Conservation (phyloP, 2,329 filamentous ascomycete genomes). For the Diaporthe sp. region DNA sequence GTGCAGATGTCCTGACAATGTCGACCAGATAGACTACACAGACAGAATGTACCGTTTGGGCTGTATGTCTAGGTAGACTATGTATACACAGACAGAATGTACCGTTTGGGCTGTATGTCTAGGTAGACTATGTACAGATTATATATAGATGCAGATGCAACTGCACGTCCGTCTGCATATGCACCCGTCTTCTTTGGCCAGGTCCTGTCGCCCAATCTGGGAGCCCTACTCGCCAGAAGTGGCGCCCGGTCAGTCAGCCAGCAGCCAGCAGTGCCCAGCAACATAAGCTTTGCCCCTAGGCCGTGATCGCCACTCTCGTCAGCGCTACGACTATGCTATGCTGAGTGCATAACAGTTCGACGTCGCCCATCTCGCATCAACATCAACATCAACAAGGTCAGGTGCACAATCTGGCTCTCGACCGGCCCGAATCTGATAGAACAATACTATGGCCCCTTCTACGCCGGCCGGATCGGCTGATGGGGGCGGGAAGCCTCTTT, state of each 20-base stretch:
- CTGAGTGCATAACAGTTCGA: conserved; percentile 3
- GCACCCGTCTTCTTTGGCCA: not conserved
- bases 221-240: not conserved
- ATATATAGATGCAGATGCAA: not conserved
- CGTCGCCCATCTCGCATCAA: not conserved
- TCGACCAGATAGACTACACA: not conserved
- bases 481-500: not conserved
- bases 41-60: too few species aligned
- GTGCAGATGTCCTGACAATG: not conserved
- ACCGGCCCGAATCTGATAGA: not conserved
- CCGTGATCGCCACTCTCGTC: conserved; percentile 26
- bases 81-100: not conserved
- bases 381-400: not conserved
- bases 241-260: conserved; percentile 10
- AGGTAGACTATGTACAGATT: not conserved
- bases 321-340: conserved; percentile 24
- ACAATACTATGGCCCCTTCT: not conserved
- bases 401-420: not conserved
- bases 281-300: conserved; percentile 30
- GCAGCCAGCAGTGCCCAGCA: not conserved
- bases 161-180: not conserved
- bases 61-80: not conserved
- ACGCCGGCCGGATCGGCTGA: not conserved
- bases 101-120: too few species aligned
- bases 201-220: not conserved